Conservation (phyloP, 2,329 filamentous ascomycete genomes). For the Fusarium sororula region DNA sequence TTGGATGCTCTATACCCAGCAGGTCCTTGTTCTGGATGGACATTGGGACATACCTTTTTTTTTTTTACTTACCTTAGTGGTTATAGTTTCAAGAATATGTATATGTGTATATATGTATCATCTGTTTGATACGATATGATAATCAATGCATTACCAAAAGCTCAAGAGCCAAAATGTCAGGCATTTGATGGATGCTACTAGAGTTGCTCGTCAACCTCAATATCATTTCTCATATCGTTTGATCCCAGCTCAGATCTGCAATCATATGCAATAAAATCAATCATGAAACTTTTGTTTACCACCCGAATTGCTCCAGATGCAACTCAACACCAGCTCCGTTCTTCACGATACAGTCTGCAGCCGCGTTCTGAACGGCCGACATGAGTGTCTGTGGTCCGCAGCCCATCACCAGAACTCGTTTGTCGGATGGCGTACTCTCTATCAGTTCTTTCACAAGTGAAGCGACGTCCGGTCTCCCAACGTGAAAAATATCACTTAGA, state of each 20-base stretch:
- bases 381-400: constrained; percentile 58
- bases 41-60: constrained; percentile 36
- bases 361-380: constrained; percentile 52
- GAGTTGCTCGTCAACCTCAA: constrained; percentile 1
- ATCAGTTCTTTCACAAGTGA: constrained; percentile 48
- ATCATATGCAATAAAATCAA: neutral
- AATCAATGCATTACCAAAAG: constrained; percentile 25
- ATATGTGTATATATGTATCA: constrained; percentile 6
- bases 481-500: constrained; percentile 38
- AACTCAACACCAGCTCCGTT: constrained; percentile 57
- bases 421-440: constrained; percentile 36
- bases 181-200: neutral
- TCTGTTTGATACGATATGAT: constrained; percentile 1
- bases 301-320: constrained; percentile 59
- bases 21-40: constrained; percentile 21
- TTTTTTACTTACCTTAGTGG: neutral
- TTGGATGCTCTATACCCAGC: constrained; percentile 36
- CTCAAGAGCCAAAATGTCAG: constrained; percentile 6
- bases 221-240: neutral
- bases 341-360: constrained; percentile 50
- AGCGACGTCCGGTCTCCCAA: constrained; percentile 50
- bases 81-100: constrained; percentile 9
- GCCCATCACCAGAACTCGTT: constrained; percentile 54
- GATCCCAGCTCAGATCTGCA: neutral
- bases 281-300: constrained; percentile 42